phyloP scores from a whole-genome alignment of 2,329 filamentous ascomycete species.

The Escovopsis sp. region DNA sequence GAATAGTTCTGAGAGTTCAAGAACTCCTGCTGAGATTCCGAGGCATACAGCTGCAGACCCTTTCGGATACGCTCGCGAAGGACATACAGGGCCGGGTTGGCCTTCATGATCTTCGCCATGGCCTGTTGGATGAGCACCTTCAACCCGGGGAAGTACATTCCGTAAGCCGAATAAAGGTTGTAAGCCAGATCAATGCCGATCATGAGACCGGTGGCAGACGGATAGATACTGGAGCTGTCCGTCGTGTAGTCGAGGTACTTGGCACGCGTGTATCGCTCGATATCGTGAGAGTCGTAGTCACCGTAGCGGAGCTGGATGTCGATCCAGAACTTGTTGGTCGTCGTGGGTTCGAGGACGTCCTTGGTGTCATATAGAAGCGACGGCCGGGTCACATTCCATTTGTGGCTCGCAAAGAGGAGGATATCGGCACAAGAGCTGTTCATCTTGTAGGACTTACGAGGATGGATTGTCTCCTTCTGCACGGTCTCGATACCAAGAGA shows the following conservation, averaged over 20 bases:
- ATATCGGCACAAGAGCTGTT: conserved; percentile 98
- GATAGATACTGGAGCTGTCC: conserved; percentile 97
- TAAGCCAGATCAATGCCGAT: conserved; percentile 95
- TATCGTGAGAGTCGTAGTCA: conserved; percentile 98
- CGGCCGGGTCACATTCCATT: conserved; percentile 94
- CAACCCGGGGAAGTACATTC: conserved; percentile 95
- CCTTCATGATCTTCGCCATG: conserved; percentile 99
- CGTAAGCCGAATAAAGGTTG: conserved; percentile 95
- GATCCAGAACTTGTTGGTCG: conserved; percentile 98
- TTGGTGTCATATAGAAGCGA: conserved; percentile 93
- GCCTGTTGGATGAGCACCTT: conserved; percentile 94
- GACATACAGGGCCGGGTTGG: conserved; percentile 91
- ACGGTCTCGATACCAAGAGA: conserved; percentile 93
- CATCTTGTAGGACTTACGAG: conserved; percentile 99
- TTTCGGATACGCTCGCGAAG: conserved; percentile 95
- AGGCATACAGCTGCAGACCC: conserved; percentile 93
- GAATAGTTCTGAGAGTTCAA: conserved; percentile 99
- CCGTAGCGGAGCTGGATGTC: conserved; percentile 94
- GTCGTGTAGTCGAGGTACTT: conserved; percentile 99
- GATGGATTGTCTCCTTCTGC: conserved; percentile 98
- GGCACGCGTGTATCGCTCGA: conserved; percentile 90
- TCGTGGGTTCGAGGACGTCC: conserved; percentile 82
- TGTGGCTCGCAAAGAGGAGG: conserved; percentile 89
- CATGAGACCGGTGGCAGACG: conserved; percentile 92
- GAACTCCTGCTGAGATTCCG: conserved; percentile 98